Base-by-base conservation (phyloP, 345 rosid species). In the Acer saccharum region DNA sequence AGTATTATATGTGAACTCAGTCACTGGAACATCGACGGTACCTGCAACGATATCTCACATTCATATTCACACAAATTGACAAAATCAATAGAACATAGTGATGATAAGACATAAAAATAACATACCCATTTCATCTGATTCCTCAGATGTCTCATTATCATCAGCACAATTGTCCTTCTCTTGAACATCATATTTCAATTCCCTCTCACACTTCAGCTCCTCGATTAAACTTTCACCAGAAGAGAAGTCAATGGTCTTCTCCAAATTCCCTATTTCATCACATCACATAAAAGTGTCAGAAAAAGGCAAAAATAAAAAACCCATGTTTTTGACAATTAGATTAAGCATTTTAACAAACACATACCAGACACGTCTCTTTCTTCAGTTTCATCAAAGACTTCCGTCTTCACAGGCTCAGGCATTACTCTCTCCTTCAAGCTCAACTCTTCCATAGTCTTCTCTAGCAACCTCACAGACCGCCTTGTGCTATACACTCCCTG, bases 391-490 rank as follows among this genome's bases (percentile, higher is more conserved):
- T 78, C 76, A 69, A 85, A 64, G 35, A 71, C 82, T 43, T 82
- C 80, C 76, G 71, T 61, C 65, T 78, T 81, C 52, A 71, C 69
- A 44, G 79, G 68, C 58, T 74, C 72, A 23, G 77, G 27, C 27
- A 14, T 65, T 80, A 23, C 81, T 75, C 80, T 80, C 52, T 85
- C 87, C 32, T 86, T 87, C 83, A 96, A 83, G 80, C 85, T 82
- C 78, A 94, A 63, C 17, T 82, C 84, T 68, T 74, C 86, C 90
- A 91, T 81, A 73, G 69, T 79, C 80, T 90, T 90, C 86, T 88
- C 97, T 65, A 96, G 58, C 80, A 96, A 50, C 74, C 89, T 91
- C 63, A 84, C 86, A 3, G 98, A 90, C 39, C 87, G 85, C 87
- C 99, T 88, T 2, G 97, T 91, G 77, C 91, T 84, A 68, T 86